Conservation (phyloP, 108 stramenopile genomes). For the Cyclotella atomus region DNA sequence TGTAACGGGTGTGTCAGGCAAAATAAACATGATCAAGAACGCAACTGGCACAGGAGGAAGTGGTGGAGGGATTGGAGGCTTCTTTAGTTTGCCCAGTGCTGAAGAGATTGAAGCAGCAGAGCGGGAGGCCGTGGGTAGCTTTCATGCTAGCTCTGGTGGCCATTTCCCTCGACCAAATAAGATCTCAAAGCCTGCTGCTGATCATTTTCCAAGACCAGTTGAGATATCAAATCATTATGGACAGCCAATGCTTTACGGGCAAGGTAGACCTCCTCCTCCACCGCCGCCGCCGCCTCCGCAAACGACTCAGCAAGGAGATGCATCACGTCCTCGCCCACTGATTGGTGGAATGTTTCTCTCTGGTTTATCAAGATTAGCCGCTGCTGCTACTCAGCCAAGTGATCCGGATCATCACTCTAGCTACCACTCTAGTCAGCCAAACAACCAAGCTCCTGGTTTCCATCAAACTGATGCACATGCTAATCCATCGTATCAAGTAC, state of each 20-base stretch:
- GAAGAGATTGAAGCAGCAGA: constrained; percentile 54
- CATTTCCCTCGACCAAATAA: background rate
- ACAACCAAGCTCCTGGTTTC: constrained; percentile 1
- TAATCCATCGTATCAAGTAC: background rate
- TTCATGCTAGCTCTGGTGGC: background rate
- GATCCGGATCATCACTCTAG: constrained; percentile 44
- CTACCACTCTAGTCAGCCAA: constrained; percentile 4
- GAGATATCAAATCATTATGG: background rate
- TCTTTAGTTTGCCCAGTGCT: constrained; percentile 40
- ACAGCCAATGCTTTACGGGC: background rate
- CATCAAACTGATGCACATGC: constrained; percentile 26
- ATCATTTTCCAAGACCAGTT: constrained; percentile 1
- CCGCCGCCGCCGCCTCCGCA: constrained; percentile 11
- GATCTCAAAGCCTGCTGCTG: too few relatives aligned
- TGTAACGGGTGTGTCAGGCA: constrained; percentile 48
- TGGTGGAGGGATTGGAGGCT: constrained; percentile 31
- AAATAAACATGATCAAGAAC: constrained; percentile 28
- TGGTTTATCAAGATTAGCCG: constrained; percentile 68
- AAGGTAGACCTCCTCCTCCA: constrained; percentile 15
- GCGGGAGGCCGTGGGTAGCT: constrained; percentile 17
- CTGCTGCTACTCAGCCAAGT: constrained; percentile 61
- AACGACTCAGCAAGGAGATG: constrained; percentile 5
- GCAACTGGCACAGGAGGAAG: constrained; percentile 8
- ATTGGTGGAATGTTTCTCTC: constrained; percentile 75
- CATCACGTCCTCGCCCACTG: constrained; percentile 64